Percentiles rank a stretch among this genome's conserved stretches.
These are phyloP conservation scores for Wickerhamomyces sp. DNA, from an alignment of 1,139 yeast species.

Conservation along the genomic window DNA sequence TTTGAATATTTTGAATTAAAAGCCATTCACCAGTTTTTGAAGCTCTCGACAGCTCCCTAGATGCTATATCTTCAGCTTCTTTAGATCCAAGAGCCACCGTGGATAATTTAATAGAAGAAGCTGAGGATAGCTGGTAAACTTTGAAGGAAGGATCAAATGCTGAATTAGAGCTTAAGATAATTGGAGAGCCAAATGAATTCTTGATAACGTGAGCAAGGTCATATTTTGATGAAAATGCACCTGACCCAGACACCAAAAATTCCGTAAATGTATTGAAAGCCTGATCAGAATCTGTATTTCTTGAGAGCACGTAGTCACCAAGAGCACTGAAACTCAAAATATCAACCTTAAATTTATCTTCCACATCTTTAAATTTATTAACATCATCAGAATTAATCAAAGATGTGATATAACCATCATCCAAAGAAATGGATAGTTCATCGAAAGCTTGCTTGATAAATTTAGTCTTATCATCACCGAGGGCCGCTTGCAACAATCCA, in stretches of 20 bases:
- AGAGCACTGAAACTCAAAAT: background rate
- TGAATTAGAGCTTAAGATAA: conserved; percentile 54
- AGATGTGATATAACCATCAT: too few relatives aligned
- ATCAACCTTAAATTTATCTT: background rate
- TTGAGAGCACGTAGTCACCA: background rate
- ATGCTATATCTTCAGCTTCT: conserved; percentile 61
- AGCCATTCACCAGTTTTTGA: conserved; percentile 58
- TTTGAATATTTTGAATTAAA: conserved; percentile 72
- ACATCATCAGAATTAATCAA: background rate
- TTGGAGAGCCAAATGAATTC: conserved; percentile 7
- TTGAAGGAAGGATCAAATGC: conserved; percentile 66
- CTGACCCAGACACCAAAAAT: conserved; percentile 12
- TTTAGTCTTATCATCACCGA: conserved; percentile 1
- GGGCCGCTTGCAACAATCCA: conserved; percentile 7
- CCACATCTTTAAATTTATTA: background rate
- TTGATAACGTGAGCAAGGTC: conserved; percentile 9
- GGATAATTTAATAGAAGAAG: conserved; percentile 16
- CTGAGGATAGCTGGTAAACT: conserved; percentile 42
- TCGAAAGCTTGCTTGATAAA: conserved; percentile 10
- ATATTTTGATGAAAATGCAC: conserved; percentile 18
- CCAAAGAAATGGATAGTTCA: conserved; percentile 5
- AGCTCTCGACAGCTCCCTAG: conserved; percentile 44
- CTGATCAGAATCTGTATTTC: background rate
- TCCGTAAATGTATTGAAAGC: conserved; percentile 4
- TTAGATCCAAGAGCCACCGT: conserved; percentile 70